These are phyloP conservation scores for Thielaviopsis ethacetica DNA, from an alignment of 2,329 filamentous ascomycete species.

Conservation along the genomic window DNA sequence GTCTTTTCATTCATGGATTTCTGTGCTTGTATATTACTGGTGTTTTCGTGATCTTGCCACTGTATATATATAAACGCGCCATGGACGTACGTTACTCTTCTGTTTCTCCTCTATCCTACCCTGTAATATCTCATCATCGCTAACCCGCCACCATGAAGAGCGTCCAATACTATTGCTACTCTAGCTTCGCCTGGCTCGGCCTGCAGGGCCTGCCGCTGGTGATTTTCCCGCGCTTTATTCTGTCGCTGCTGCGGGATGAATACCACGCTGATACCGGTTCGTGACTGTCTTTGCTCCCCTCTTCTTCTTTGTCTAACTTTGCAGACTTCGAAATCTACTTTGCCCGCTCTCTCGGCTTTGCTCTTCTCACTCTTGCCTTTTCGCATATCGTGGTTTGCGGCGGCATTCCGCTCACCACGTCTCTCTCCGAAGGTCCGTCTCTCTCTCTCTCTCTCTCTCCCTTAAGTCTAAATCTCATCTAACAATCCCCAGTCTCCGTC, in stretches of 20 bases:
- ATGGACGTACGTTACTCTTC: constrained; percentile 17
- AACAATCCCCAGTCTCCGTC: constrained; percentile 20
- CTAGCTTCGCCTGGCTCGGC: constrained; percentile 34
- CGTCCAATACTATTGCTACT: constrained; percentile 33
- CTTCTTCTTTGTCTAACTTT: not conserved
- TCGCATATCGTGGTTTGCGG: constrained; percentile 55
- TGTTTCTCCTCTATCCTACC: not conserved
- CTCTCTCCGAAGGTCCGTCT: constrained; percentile 25
- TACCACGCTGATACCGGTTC: constrained; percentile 19
- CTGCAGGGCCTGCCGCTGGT: constrained; percentile 31
- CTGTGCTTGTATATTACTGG: not conserved
- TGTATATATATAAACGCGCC: not conserved
- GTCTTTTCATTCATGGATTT: too few species aligned
- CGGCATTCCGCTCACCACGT: constrained; percentile 43
- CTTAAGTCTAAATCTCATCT: too few species aligned
- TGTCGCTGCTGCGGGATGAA: constrained; percentile 24
- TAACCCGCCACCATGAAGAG: constrained; percentile 21
- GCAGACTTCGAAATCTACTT: constrained; percentile 56
- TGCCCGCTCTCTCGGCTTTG: constrained; percentile 51
- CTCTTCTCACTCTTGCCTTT: constrained; percentile 46
- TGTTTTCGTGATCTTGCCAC: not conserved
- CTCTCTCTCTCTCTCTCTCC: too few species aligned
- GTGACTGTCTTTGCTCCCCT: constrained; percentile 4
- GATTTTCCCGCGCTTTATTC: constrained; percentile 31
- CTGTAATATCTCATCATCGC: not conserved